phyloP scores from a whole-genome alignment of 106 monocot species.

The Dendrobium officinale region DNA sequence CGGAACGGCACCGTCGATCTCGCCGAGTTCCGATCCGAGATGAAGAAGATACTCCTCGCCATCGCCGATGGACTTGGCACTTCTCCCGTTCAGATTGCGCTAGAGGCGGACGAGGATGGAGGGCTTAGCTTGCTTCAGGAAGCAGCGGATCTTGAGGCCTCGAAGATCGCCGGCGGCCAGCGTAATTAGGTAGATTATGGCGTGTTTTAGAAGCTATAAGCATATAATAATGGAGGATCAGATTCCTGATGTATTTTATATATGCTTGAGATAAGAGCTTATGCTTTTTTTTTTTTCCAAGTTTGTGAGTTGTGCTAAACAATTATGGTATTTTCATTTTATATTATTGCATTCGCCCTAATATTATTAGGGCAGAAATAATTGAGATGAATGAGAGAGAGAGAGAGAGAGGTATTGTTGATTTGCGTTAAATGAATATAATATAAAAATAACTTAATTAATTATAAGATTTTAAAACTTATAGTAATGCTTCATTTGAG shows the following conservation, averaged over 20 bases:
- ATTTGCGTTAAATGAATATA: no score
- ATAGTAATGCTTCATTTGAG: no score
- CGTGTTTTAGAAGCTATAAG: no score
- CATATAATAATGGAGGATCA: neutral
- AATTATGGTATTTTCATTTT: no score
- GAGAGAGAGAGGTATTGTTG: no score
- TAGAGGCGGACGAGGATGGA: conserved; percentile 36
- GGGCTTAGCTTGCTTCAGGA: conserved; percentile 32
- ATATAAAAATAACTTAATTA: no score
- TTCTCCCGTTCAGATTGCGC: conserved; percentile 52
- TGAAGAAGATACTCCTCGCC: conserved; percentile 53
- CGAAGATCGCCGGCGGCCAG: conserved; percentile 23
- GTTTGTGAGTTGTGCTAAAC: neutral
- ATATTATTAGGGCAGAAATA: no score
- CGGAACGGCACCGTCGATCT: conserved; percentile 50
- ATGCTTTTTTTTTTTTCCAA: neutral
- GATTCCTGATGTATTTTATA: neutral
- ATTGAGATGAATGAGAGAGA: no score
- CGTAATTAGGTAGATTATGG: neutral
- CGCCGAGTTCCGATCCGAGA: conserved; percentile 42
- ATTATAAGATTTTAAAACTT: no score
- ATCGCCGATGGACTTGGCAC: conserved; percentile 60
- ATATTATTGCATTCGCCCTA: no score
- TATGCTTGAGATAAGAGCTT: neutral
- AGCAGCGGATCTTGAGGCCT: conserved; percentile 71